Percentiles rank a stretch among this genome's conserved stretches.
Evolutionary conservation across 2,329 filamentous ascomycete species (phyloP).

Genomic region (Botrytis squamosa): DNA sequence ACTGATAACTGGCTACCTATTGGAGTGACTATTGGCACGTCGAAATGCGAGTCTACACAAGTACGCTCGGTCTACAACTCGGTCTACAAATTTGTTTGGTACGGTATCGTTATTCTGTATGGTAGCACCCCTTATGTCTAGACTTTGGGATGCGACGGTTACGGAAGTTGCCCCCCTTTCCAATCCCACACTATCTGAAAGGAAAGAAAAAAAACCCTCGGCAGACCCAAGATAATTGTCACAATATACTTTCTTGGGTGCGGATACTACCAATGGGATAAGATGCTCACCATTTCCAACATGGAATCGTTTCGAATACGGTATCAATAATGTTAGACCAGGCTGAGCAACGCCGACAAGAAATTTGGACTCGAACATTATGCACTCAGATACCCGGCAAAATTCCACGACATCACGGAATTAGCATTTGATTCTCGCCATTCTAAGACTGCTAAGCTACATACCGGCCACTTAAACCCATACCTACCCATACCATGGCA

Average conservation of each 20-base stretch:
- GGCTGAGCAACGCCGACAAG: slow-evolving; percentile 20
- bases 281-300: slow-evolving; percentile 9
- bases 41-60: slow-evolving; percentile 3
- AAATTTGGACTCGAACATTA: slow-evolving; percentile 24
- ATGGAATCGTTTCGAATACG: slow-evolving; percentile 18
- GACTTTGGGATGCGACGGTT: slow-evolving; percentile 7
- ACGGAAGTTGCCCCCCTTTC: slow-evolving; percentile 10
- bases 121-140: slow-evolving; percentile 11
- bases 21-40: slow-evolving; percentile 17
- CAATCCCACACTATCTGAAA: slow-evolving; percentile 9
- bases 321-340: slow-evolving; percentile 15
- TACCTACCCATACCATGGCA: slow-evolving; percentile 23
- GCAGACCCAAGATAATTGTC: slow-evolving; percentile 13
- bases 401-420: slow-evolving; percentile 27
- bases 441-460: slow-evolving; percentile 25
- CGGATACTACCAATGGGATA: slow-evolving; percentile 13
- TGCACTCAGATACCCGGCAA: slow-evolving; percentile 31
- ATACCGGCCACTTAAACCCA: slow-evolving; percentile 14
- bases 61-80: slow-evolving; percentile 17
- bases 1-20: slow-evolving; percentile 9
- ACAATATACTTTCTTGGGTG: slow-evolving; percentile 15
- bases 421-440: slow-evolving; percentile 11
- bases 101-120: slow-evolving; percentile 12
- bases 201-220: not conserved
- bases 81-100: slow-evolving; percentile 5